Conservation (phyloP, 2,329 filamentous ascomycete species). For the Fusarium sp. region DNA sequence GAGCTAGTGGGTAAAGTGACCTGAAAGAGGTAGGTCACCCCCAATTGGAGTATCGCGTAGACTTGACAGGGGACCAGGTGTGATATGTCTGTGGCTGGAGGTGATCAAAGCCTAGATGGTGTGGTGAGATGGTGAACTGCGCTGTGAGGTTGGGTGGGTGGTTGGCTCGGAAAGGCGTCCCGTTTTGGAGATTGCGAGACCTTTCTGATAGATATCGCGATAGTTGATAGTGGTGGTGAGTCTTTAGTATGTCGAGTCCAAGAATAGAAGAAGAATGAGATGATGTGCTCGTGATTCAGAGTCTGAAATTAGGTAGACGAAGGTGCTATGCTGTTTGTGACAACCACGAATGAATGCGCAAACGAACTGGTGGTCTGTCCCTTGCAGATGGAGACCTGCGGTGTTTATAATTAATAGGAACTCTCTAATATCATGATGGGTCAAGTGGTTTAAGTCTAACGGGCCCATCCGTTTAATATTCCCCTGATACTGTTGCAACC, state of each 20-base stretch:
- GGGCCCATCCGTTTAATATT: constrained; percentile 10
- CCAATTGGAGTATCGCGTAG: constrained; percentile 20
- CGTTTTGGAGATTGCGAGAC: constrained; percentile 23
- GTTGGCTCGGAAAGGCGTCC: constrained; percentile 27
- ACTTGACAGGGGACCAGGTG: constrained; percentile 22
- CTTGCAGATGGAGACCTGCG: background rate
- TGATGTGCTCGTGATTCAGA: constrained; percentile 9
- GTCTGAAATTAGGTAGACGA: background rate
- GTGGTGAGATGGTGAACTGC: constrained; percentile 20
- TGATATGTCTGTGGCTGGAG: constrained; percentile 35
- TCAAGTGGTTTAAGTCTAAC: constrained; percentile 6
- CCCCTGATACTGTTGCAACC: background rate
- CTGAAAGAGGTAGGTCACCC: constrained; percentile 35
- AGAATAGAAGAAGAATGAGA: background rate
- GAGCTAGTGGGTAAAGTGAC: constrained; percentile 26
- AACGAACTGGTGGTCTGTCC: background rate
- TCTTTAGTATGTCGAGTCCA: background rate
- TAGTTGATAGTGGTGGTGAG: background rate
- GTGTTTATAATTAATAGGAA: constrained; percentile 7
- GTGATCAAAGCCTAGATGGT: constrained; percentile 4
- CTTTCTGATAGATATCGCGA: constrained; percentile 11
- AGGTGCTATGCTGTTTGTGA: background rate
- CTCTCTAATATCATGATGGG: background rate
- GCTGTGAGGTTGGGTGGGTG: constrained; percentile 30
- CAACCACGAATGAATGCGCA: constrained; percentile 2